phyloP scores from a whole-genome alignment of 345 rosid genomes.

The Citrus glauca region DNA sequence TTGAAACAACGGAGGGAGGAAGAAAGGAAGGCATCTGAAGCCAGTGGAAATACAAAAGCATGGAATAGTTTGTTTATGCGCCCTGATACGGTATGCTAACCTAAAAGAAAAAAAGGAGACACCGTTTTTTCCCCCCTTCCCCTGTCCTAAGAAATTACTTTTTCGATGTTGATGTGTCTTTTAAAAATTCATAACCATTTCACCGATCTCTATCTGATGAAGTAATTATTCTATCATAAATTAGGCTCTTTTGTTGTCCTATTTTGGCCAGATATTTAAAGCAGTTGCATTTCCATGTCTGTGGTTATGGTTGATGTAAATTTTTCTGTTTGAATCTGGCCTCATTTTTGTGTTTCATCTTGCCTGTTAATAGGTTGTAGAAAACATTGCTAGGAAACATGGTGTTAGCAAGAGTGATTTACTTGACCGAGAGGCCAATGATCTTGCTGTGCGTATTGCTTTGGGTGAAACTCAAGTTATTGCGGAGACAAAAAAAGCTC shows the following conservation, averaged over 20 bases:
- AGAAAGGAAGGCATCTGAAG: slow-evolving; percentile 84
- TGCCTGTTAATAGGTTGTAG: slow-evolving; percentile 55
- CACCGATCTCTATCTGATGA: not conserved
- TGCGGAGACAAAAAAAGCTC: slow-evolving; percentile 83
- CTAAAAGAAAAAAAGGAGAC: not conserved
- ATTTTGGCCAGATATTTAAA: not conserved
- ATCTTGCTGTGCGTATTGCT: slow-evolving; percentile 94
- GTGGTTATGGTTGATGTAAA: not conserved
- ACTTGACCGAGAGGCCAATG: slow-evolving; percentile 84
- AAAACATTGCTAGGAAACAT: slow-evolving; percentile 74
- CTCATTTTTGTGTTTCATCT: not conserved
- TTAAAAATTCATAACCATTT: not conserved
- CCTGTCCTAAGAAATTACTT: not conserved
- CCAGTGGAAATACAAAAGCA: slow-evolving; percentile 79
- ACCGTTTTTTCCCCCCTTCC: not conserved
- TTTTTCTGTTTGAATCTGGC: not conserved
- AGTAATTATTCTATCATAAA: not conserved
- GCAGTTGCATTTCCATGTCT: not conserved
- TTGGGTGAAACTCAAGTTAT: slow-evolving; percentile 96
- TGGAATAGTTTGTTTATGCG: slow-evolving; percentile 98
- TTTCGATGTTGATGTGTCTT: not conserved
- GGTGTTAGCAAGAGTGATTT: slow-evolving; percentile 91
- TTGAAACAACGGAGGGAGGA: slow-evolving; percentile 78
- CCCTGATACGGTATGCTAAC: slow-evolving; percentile 65
- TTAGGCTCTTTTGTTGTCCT: not conserved